Conservation (phyloP, 805 yeast species). For the Ogataea ramenticola region DNA sequence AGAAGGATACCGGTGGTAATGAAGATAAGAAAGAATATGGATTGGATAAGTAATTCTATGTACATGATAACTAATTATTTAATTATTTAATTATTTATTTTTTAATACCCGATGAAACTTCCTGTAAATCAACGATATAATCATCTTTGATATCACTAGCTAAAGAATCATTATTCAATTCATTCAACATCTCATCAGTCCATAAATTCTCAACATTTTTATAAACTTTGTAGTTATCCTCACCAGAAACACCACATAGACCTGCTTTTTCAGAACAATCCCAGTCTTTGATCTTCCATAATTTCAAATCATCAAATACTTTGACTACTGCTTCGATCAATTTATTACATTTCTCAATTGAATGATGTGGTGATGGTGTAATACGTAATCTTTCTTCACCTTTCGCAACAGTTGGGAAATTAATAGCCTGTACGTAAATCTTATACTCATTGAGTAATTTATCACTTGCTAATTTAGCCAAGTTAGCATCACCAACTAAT, state of each 20-base stretch:
- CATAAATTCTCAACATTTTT: conserved; percentile 57
- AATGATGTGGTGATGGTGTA: conserved; percentile 99
- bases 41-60: background rate
- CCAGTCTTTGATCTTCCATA: conserved; percentile 77
- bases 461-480: conserved; percentile 89
- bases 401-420: conserved; percentile 94
- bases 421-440: conserved; percentile 96
- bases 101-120: conserved; percentile 61
- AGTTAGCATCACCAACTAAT: conserved; percentile 87
- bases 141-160: conserved; percentile 54
- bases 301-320: conserved; percentile 66
- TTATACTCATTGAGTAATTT: conserved; percentile 72
- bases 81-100: too few species aligned
- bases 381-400: conserved; percentile 95
- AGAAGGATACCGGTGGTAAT: conserved; percentile 9
- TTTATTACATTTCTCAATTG: conserved; percentile 64
- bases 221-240: conserved; percentile 16
- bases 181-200: conserved; percentile 79
- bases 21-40: background rate
- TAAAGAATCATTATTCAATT: conserved; percentile 53
- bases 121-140: conserved; percentile 56
- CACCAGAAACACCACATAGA: conserved; percentile 79
- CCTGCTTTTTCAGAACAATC: conserved; percentile 58
- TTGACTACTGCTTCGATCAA: conserved; percentile 74
- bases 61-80: background rate